A percentile compares a stretch with the other conserved stretches of the same genome.
Conservation (phyloP, 345 rosid genomes). For the Cochlearia excelsa region DNA sequence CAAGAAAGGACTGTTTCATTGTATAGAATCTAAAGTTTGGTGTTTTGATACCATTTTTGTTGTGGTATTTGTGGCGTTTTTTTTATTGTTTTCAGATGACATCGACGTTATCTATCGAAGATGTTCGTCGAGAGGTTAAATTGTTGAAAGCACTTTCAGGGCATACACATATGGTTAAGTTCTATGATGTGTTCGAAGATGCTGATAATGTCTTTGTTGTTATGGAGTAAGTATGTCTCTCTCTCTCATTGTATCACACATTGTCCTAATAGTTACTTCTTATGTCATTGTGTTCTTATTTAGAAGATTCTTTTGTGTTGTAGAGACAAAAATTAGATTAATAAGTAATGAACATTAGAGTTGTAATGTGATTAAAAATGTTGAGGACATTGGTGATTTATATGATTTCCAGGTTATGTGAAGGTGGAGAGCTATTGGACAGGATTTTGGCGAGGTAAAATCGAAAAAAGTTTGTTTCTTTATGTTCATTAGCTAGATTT, state of each 20-base stretch:
- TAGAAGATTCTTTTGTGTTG: background rate
- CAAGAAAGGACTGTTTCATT: slow-evolving; percentile 10
- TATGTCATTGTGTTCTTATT: slow-evolving; percentile 4
- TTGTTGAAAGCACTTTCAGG: slow-evolving; percentile 76
- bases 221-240: slow-evolving; percentile 75
- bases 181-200: slow-evolving; percentile 88
- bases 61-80: slow-evolving; percentile 6
- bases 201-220: slow-evolving; percentile 69
- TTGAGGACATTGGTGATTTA: background rate
- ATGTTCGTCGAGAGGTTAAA: slow-evolving; percentile 93
- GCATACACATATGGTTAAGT: slow-evolving; percentile 72
- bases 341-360: background rate
- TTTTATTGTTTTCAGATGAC: slow-evolving; percentile 65
- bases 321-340: too few relatives aligned
- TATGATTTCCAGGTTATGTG: slow-evolving; percentile 66
- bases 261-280: background rate
- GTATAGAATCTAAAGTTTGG: too few relatives aligned
- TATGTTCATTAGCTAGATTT: background rate
- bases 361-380: background rate
- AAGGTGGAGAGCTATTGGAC: slow-evolving; percentile 94
- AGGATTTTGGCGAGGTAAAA: slow-evolving; percentile 81
- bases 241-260: background rate
- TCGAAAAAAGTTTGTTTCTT: background rate
- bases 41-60: background rate
- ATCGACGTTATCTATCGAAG: slow-evolving; percentile 76